phyloP scores from a whole-genome alignment of 305 asterid genomes.

The Fraxinus greggii region DNA sequence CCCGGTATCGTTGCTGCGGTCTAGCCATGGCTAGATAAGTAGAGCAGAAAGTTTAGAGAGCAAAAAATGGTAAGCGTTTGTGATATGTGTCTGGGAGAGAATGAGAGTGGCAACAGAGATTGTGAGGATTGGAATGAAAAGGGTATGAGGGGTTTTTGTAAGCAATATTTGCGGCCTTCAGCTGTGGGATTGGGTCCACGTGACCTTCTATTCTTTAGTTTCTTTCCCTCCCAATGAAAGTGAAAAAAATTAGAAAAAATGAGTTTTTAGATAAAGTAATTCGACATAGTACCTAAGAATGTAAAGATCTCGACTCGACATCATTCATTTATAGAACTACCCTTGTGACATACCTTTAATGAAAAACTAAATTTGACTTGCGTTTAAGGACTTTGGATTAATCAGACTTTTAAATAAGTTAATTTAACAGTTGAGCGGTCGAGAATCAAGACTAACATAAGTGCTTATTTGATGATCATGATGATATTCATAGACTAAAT shows the following conservation, averaged over 20 bases:
- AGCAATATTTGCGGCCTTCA: conserved; percentile 56
- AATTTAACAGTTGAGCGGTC: too few species aligned
- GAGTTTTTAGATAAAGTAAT: not conserved
- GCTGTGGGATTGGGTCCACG: conserved; percentile 47
- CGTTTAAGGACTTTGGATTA: not conserved
- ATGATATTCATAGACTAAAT: not conserved
- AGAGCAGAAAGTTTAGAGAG: not conserved
- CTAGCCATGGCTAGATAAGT: conserved; percentile 43
- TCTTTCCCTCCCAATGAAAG: conserved; percentile 25
- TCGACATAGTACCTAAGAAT: too few species aligned
- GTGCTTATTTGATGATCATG: not conserved
- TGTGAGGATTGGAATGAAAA: conserved; percentile 13
- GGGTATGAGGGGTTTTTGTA: conserved; percentile 42
- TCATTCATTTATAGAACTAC: too few species aligned
- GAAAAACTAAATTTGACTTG: too few species aligned
- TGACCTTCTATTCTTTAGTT: conserved; percentile 25
- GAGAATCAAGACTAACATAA: not conserved
- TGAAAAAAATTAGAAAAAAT: too few species aligned
- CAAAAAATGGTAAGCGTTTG: conserved; percentile 21
- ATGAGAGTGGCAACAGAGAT: not conserved
- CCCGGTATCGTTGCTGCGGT: conserved; percentile 78
- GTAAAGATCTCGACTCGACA: too few species aligned
- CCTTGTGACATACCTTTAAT: not conserved
- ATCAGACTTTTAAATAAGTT: too few species aligned
- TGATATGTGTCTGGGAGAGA: conserved; percentile 24